phyloP scores from a whole-genome alignment of 2,329 filamentous ascomycete species.

The Cyanodermella asteris region DNA sequence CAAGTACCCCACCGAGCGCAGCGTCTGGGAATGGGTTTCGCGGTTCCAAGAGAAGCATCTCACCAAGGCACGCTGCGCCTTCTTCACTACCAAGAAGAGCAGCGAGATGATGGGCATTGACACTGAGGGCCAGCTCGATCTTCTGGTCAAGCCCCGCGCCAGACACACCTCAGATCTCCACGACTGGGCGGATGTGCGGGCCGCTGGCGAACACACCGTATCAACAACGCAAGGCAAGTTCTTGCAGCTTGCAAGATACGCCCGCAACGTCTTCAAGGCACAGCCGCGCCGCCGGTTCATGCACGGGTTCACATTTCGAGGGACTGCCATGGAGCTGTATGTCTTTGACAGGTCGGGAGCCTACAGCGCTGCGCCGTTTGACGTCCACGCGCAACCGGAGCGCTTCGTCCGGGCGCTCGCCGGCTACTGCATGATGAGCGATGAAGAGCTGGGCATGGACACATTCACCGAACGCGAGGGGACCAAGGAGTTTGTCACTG shows the following conservation, averaged over 20 bases:
- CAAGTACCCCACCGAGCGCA: too few relatives aligned
- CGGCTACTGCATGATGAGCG: conserved; percentile 14
- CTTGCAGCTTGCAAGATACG: conserved; percentile 7
- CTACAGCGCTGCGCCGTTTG: conserved; percentile 13
- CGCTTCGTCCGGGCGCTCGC: conserved; percentile 12
- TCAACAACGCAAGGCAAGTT: conserved; percentile 8
- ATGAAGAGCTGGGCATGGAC: conserved; percentile 13
- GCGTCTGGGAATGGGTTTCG: conserved; percentile 7
- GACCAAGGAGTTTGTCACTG: conserved; percentile 4
- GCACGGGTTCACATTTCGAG: conserved; percentile 12
- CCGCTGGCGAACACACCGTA: conserved; percentile 7
- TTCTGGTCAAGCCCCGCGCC: conserved; percentile 6
- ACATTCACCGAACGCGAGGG: conserved; percentile 10
- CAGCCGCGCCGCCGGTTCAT: conserved; percentile 14
- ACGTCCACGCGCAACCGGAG: conserved; percentile 13
- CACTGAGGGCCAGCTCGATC: conserved; percentile 7
- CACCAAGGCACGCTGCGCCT: conserved; percentile 5
- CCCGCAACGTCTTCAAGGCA: conserved; percentile 11
- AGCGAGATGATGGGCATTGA: conserved; percentile 7
- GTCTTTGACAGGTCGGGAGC: conserved; percentile 15
- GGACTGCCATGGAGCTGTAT: conserved; percentile 9
- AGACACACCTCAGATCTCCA: conserved; percentile 2
- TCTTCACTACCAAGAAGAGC: conserved; percentile 6
- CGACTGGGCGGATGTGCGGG: conserved; percentile 8
- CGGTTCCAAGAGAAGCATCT: conserved; percentile 7